A percentile compares a stretch with the other conserved stretches of the same genome.
Evolutionary conservation across 179 eudicot genomes (phyloP).

Genomic region (Beta corolliflora): DNA sequence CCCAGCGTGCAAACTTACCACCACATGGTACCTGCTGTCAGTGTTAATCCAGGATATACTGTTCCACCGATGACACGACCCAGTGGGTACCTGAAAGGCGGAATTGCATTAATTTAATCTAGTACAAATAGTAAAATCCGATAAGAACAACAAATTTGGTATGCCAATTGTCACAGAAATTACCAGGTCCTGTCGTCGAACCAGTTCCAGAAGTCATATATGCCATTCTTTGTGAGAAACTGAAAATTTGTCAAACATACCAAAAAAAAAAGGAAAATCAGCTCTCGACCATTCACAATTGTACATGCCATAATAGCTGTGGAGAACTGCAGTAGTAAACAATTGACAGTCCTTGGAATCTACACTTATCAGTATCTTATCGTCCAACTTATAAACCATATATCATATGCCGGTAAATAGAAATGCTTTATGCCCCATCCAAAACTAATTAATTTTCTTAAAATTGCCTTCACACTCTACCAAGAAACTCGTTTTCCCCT

Average conservation of each 20-base stretch:
- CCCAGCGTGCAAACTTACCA: slow-evolving; percentile 53
- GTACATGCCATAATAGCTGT: background rate
- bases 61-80: slow-evolving; percentile 99
- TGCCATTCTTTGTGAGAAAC: slow-evolving; percentile 89
- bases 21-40: slow-evolving; percentile 97
- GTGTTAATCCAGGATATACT: slow-evolving; percentile 93
- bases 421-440: background rate
- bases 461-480: background rate
- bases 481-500: background rate
- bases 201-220: slow-evolving; percentile 99
- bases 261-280: slow-evolving; percentile 14
- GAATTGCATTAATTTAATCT: slow-evolving; percentile 17
- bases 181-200: slow-evolving; percentile 99
- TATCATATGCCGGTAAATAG: background rate
- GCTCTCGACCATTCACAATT: background rate
- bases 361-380: background rate
- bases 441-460: background rate
- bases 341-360: background rate
- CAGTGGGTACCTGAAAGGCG: slow-evolving; percentile 76
- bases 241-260: slow-evolving; percentile 45
- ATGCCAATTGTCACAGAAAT: slow-evolving; percentile 22
- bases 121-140: background rate
- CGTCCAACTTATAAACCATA: background rate
- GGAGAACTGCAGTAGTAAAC: background rate
- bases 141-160: background rate